These are phyloP conservation scores for Schizothecium vesticola DNA, from an alignment of 495 filamentous ascomycete species.

Conservation along the genomic window DNA sequence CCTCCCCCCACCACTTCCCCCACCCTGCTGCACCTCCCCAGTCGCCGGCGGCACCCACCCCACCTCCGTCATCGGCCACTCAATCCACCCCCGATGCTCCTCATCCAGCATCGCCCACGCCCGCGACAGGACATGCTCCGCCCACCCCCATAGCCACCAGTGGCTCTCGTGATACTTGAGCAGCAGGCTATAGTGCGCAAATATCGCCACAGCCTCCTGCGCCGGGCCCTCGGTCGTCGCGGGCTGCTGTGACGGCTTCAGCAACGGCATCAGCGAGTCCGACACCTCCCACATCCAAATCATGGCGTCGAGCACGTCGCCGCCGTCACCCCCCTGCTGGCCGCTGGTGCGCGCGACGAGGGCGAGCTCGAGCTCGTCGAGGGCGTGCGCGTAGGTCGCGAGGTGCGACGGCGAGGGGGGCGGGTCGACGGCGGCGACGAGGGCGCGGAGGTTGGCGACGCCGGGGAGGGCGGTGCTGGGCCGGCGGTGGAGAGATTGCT, in stretches of 20 bases:
- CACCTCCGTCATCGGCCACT: slow-evolving; percentile 30
- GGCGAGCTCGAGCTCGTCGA: slow-evolving; percentile 29
- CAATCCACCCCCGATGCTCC: slow-evolving; percentile 30
- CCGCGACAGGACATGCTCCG: slow-evolving; percentile 23
- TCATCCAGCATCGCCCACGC: slow-evolving; percentile 30
- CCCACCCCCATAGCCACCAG: slow-evolving; percentile 37
- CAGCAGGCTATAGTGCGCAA: slow-evolving; percentile 31
- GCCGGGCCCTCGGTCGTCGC: slow-evolving; percentile 4
- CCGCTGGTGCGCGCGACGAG: slow-evolving; percentile 15
- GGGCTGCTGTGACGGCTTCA: slow-evolving; percentile 7
- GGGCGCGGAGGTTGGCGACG: slow-evolving; percentile 5
- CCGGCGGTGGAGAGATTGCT: neutral
- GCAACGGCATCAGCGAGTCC: slow-evolving; percentile 30
- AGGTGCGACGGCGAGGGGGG: slow-evolving; percentile 8
- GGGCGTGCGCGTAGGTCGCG: slow-evolving; percentile 21
- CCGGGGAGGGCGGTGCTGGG: neutral
- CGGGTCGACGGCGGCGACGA: slow-evolving; percentile 1
- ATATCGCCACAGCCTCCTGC: slow-evolving; percentile 33
- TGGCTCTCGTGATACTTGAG: slow-evolving; percentile 27
- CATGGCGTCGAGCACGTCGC: slow-evolving; percentile 33
- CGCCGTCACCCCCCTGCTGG: neutral
- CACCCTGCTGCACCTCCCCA: neutral
- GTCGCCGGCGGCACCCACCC: slow-evolving; percentile 12
- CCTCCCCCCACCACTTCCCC: neutral
- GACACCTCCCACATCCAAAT: slow-evolving; percentile 33